Evolutionary conservation across 208 protist genomes (phyloP).

Genomic region (Giardia duodenalis): DNA sequence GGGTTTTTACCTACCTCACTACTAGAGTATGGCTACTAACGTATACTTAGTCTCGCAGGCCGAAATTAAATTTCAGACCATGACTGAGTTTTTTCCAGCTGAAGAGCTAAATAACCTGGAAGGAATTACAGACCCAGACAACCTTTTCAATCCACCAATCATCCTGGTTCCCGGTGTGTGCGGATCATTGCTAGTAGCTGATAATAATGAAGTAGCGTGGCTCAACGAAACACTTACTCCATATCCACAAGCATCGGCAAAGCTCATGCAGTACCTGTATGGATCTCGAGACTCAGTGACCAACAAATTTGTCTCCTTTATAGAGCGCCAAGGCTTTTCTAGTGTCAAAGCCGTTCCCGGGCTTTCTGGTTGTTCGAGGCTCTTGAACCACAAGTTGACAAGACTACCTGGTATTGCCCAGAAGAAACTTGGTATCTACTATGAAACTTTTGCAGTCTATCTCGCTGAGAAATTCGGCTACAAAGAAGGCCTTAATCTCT

Average conservation of each 20-base stretch:
- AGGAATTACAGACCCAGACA: not conserved
- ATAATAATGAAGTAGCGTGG: not conserved
- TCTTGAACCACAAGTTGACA: not conserved
- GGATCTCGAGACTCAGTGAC: not conserved
- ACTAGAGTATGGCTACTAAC: no score
- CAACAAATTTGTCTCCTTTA: not conserved
- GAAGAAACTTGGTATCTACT: not conserved
- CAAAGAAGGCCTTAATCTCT: not conserved
- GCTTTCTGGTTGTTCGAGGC: not conserved
- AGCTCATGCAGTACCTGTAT: not conserved
- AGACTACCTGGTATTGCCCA: no score
- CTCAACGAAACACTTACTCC: not conserved
- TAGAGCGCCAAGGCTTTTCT: not conserved
- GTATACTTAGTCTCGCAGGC: no score
- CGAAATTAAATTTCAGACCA: no score
- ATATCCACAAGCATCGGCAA: not conserved
- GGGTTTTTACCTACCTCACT: no score
- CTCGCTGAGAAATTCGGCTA: not conserved
- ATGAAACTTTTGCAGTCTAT: not conserved
- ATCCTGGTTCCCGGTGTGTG: constrained; percentile 12
- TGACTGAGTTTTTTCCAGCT: no score
- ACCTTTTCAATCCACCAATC: not conserved
- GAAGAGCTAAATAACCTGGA: no score
- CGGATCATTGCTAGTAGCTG: not conserved
- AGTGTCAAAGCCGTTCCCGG: not conserved